A percentile compares a stretch with the other conserved stretches of the same genome.
These are phyloP conservation scores for Colletotrichum incanum DNA, from an alignment of 2,329 filamentous ascomycete genomes.

Conservation along the genomic window DNA sequence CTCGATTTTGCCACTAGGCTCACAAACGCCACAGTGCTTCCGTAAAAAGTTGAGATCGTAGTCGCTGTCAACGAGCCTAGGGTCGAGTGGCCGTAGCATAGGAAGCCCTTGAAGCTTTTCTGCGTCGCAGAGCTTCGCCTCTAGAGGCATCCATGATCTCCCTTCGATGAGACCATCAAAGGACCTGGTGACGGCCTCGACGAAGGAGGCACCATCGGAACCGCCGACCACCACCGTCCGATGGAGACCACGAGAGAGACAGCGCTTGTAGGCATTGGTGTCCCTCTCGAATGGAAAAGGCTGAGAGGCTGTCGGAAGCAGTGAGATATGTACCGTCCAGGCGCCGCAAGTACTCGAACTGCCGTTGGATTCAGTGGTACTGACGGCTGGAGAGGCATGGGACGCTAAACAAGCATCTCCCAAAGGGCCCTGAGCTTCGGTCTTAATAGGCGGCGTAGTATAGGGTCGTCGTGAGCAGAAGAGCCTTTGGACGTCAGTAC, in stretches of 20 bases:
- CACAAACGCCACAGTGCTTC: slow-evolving; percentile 69
- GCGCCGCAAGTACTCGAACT: slow-evolving; percentile 48
- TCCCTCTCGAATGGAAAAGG: slow-evolving; percentile 75
- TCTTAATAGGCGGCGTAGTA: neutral
- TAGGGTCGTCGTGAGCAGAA: slow-evolving; percentile 12
- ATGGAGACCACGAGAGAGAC: slow-evolving; percentile 72
- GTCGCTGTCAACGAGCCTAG: slow-evolving; percentile 56
- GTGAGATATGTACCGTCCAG: slow-evolving; percentile 74
- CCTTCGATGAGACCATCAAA: slow-evolving; percentile 67
- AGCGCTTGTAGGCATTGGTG: slow-evolving; percentile 73
- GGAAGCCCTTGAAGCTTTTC: slow-evolving; percentile 69
- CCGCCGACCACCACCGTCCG: slow-evolving; percentile 70
- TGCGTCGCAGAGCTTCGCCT: slow-evolving; percentile 71
- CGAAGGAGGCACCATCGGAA: slow-evolving; percentile 65
- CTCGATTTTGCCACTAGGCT: slow-evolving; percentile 69
- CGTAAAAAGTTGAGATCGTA: slow-evolving; percentile 69
- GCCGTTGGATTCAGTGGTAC: slow-evolving; percentile 4
- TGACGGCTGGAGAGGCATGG: slow-evolving; percentile 13
- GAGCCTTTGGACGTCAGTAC: neutral
- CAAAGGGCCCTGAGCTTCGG: neutral
- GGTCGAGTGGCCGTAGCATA: slow-evolving; percentile 70
- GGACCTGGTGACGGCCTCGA: slow-evolving; percentile 62
- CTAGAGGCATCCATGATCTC: slow-evolving; percentile 71
- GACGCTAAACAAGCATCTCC: too few relatives aligned
- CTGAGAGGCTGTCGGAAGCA: slow-evolving; percentile 68